Evolutionary conservation across 202 grass and related monocot species (phyloP).

Genomic region (Zoysia matrella): DNA sequence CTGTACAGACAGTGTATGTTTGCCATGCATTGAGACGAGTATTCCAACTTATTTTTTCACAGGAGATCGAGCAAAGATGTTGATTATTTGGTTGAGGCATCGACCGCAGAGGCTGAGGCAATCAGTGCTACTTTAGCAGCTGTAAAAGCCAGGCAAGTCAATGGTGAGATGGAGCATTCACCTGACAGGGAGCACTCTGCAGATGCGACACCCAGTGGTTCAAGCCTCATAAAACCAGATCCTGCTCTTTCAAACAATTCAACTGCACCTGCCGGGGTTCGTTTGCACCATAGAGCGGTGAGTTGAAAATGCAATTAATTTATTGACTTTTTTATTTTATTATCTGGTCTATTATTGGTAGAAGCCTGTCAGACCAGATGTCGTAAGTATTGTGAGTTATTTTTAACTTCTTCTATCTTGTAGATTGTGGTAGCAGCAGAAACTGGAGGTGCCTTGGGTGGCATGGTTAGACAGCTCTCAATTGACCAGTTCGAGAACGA

Average conservation of each 20-base stretch:
- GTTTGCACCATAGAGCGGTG: conserved; percentile 97
- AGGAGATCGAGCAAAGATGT: conserved; percentile 96
- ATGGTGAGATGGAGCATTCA: conserved; percentile 62
- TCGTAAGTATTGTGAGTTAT: conserved; percentile 14
- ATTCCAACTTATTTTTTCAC: conserved; percentile 40
- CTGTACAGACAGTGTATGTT: neutral
- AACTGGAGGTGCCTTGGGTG: conserved; percentile 93
- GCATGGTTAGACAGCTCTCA: conserved; percentile 94
- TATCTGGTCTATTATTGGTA: conserved; percentile 22
- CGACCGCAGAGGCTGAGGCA: conserved; percentile 95
- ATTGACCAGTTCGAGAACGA: conserved; percentile 52
- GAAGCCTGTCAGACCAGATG: neutral
- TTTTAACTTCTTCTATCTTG: conserved; percentile 43
- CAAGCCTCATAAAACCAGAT: conserved; percentile 74
- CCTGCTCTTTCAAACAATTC: conserved; percentile 56
- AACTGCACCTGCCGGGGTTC: conserved; percentile 75
- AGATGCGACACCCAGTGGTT: conserved; percentile 54
- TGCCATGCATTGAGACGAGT: conserved; percentile 7
- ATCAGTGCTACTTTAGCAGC: conserved; percentile 97
- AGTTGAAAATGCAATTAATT: conserved; percentile 50
- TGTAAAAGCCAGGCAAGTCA: conserved; percentile 90
- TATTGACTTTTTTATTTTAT: conserved; percentile 24
- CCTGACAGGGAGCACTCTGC: conserved; percentile 61
- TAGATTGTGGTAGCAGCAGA: conserved; percentile 96
- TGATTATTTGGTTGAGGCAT: conserved; percentile 96